A percentile compares a stretch with the other conserved stretches of the same genome.
Evolutionary conservation across 2,329 filamentous ascomycete species (phyloP).

Genomic region (Xylariaceae sp.): DNA sequence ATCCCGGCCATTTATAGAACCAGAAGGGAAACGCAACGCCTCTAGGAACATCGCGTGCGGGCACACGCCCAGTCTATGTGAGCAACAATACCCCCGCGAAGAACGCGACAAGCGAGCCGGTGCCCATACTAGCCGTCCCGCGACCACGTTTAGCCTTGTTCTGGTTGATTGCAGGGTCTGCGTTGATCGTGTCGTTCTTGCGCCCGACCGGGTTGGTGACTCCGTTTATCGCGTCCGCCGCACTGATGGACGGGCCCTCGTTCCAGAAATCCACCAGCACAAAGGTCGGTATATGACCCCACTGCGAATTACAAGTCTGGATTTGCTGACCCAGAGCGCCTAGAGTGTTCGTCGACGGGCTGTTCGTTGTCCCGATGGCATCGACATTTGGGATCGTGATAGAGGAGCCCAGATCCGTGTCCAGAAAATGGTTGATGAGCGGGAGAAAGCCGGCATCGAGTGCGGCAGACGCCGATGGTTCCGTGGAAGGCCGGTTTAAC

Average conservation of each 20-base stretch:
- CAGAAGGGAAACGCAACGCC: not conserved
- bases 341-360: constrained; percentile 46
- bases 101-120: constrained; percentile 43
- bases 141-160: constrained; percentile 11
- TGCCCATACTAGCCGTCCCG: constrained; percentile 17
- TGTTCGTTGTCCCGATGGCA: constrained; percentile 62
- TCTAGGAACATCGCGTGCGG: not conserved
- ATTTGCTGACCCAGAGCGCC: constrained; percentile 56
- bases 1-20: too few species aligned
- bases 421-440: constrained; percentile 77
- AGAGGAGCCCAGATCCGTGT: constrained; percentile 50
- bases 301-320: constrained; percentile 51
- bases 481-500: constrained; percentile 58
- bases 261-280: constrained; percentile 79
- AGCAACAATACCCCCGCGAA: constrained; percentile 41
- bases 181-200: constrained; percentile 16
- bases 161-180: not conserved
- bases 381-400: constrained; percentile 60
- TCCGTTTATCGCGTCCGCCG: constrained; percentile 65
- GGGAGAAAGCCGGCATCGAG: constrained; percentile 59
- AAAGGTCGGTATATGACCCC: constrained; percentile 64
- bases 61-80: constrained; percentile 23
- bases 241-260: constrained; percentile 63
- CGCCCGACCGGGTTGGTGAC: constrained; percentile 41
- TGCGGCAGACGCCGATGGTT: constrained; percentile 49